These are phyloP conservation scores for Lizanozyma gosingica DNA, from an alignment of 1,139 yeast species.

Conservation along the genomic window DNA sequence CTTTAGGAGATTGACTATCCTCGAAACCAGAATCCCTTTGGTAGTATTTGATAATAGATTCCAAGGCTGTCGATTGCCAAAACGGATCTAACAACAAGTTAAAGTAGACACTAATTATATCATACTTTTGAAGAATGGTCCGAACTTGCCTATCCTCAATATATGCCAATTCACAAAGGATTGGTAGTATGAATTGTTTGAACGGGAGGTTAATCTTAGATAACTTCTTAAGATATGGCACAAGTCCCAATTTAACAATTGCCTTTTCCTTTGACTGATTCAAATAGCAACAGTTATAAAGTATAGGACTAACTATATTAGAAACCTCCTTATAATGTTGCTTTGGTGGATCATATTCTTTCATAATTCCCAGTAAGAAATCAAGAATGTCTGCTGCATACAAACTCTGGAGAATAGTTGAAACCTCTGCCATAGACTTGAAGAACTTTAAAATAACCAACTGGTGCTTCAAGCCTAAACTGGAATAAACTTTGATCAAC, in stretches of 20 bases:
- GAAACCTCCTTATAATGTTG: constrained; percentile 31
- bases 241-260: constrained; percentile 43
- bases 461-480: constrained; percentile 24
- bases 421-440: constrained; percentile 33
- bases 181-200: constrained; percentile 54
- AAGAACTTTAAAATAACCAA: constrained; percentile 32
- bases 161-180: constrained; percentile 54
- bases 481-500: constrained; percentile 29
- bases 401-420: constrained; percentile 25
- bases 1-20: constrained; percentile 18
- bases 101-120: constrained; percentile 39
- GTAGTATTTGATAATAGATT: constrained; percentile 41
- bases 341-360: constrained; percentile 19
- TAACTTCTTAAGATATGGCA: constrained; percentile 42
- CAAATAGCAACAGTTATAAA: constrained; percentile 52
- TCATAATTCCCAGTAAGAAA: constrained; percentile 24
- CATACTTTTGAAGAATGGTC: constrained; percentile 25
- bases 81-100: constrained; percentile 48
- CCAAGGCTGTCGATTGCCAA: constrained; percentile 66
- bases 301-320: constrained; percentile 33
- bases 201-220: constrained; percentile 41
- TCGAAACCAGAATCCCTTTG: constrained; percentile 19
- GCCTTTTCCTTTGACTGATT: constrained; percentile 45
- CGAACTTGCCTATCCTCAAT: constrained; percentile 31
- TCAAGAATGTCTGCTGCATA: constrained; percentile 35